Evolutionary conservation across 768 basidiomycete species (phyloP).

Genomic region (Obba rivulosa): DNA sequence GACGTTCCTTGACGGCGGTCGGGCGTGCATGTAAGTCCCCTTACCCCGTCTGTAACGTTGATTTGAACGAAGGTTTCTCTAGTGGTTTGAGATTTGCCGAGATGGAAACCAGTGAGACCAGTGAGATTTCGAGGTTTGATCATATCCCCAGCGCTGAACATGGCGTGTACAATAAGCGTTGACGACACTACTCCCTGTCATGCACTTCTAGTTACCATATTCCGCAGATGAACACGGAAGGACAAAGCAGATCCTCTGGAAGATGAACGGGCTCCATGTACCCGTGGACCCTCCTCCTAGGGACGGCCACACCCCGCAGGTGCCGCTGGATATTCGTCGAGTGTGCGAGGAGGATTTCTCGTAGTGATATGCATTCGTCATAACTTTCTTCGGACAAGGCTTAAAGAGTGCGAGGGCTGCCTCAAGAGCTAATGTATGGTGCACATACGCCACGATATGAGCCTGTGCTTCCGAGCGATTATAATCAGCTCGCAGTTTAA

Average conservation of each 20-base stretch:
- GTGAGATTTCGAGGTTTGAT: too few relatives aligned
- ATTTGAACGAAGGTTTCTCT: neutral
- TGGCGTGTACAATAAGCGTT: slow-evolving; percentile 28
- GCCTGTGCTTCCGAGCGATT: too few relatives aligned
- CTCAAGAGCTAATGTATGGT: too few relatives aligned
- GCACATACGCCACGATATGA: too few relatives aligned
- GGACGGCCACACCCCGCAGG: slow-evolving; percentile 27
- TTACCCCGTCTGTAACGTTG: neutral
- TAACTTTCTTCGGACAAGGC: too few relatives aligned
- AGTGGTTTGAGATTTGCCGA: slow-evolving; percentile 6
- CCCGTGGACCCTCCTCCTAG: slow-evolving; percentile 32
- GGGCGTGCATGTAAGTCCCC: slow-evolving; percentile 39
- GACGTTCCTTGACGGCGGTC: slow-evolving; percentile 39
- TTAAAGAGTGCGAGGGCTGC: too few relatives aligned
- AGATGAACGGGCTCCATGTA: slow-evolving; percentile 29
- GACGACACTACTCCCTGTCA: slow-evolving; percentile 26
- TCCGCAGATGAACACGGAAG: slow-evolving; percentile 23
- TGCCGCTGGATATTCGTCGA: slow-evolving; percentile 27
- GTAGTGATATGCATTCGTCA: too few relatives aligned
- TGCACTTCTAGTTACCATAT: slow-evolving; percentile 30
- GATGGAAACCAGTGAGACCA: slow-evolving; percentile 1
- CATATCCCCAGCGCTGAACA: too few relatives aligned
- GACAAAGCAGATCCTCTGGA: slow-evolving; percentile 33
- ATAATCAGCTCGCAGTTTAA: too few relatives aligned
- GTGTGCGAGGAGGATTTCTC: slow-evolving; percentile 25